Percentiles rank a stretch among this genome's conserved stretches.
Conservation (phyloP, 1,139 yeast genomes). For the Yamadazyma triangularis region DNA sequence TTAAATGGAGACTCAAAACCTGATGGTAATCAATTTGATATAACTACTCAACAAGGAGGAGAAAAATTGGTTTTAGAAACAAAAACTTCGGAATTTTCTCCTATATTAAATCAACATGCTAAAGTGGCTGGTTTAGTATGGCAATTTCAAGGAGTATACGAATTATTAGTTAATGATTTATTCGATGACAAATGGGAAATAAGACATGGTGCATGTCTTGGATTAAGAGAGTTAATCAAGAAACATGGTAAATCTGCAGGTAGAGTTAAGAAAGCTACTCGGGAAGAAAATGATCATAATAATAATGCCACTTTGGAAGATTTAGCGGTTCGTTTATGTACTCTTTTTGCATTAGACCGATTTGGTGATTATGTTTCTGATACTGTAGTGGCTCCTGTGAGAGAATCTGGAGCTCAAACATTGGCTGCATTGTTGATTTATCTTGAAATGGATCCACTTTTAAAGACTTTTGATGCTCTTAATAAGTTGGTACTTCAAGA, state of each 20-base stretch:
- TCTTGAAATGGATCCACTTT: slow-evolving; percentile 48
- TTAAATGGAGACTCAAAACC: slow-evolving; percentile 13
- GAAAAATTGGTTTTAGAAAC: slow-evolving; percentile 83
- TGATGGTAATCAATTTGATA: slow-evolving; percentile 37
- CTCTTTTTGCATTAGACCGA: slow-evolving; percentile 86
- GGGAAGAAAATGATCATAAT: slow-evolving; percentile 56
- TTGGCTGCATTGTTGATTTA: slow-evolving; percentile 83
- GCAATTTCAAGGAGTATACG: slow-evolving; percentile 98
- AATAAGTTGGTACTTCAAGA: slow-evolving; percentile 72
- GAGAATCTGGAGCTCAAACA: slow-evolving; percentile 96
- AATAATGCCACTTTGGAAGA: slow-evolving; percentile 80
- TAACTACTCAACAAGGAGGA: slow-evolving; percentile 78
- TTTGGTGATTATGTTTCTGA: slow-evolving; percentile 98
- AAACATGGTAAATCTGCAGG: slow-evolving; percentile 89
- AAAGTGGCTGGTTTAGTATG: slow-evolving; percentile 78
- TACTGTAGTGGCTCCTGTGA: slow-evolving; percentile 96
- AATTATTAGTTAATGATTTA: slow-evolving; percentile 70
- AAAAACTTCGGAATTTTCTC: slow-evolving; percentile 62
- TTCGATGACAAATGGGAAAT: slow-evolving; percentile 91
- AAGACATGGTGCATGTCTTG: slow-evolving; percentile 94
- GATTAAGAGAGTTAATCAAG: slow-evolving; percentile 80
- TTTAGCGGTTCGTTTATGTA: slow-evolving; percentile 77
- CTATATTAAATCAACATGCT: slow-evolving; percentile 70
- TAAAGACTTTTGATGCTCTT: slow-evolving; percentile 62
- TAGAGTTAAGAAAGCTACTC: slow-evolving; percentile 60